Percentiles rank a stretch among this genome's conserved stretches.
Conservation (phyloP, 305 asterid species). For the Withania somnifera region DNA sequence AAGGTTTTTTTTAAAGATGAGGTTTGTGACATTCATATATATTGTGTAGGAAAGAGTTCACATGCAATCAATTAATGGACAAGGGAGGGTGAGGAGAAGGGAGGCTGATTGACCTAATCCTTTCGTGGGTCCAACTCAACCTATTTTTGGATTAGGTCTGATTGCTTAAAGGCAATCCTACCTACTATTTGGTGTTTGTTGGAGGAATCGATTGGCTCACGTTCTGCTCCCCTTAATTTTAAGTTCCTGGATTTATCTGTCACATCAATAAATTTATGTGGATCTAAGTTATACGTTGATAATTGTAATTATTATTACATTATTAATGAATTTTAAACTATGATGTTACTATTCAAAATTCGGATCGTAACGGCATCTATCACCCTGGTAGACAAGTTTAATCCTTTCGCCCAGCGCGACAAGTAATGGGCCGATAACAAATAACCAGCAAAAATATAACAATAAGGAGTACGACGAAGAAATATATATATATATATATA, state of each 20-base stretch:
- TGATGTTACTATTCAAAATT: too few species aligned
- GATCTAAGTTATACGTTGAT: not conserved
- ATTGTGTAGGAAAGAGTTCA: not conserved
- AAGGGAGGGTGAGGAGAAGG: not conserved
- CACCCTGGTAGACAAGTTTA: too few species aligned
- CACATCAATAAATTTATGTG: not conserved
- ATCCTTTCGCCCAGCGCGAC: too few species aligned
- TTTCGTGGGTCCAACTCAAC: not conserved
- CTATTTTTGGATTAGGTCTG: not conserved
- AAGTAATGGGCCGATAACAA: too few species aligned
- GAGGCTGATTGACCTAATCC: not conserved
- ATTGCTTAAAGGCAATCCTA: not conserved
- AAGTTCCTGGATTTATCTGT: not conserved
- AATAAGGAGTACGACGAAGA: too few species aligned
- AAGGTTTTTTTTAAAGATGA: not conserved
- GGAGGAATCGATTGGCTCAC: not conserved
- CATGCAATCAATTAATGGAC: not conserved
- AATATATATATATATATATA: too few species aligned
- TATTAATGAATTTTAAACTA: too few species aligned
- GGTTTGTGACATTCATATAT: not conserved
- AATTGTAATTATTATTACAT: too few species aligned
- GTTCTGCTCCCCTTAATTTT: not conserved
- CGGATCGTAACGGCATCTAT: too few species aligned
- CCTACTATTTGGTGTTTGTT: not conserved
- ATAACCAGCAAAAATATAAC: too few species aligned